These are phyloP conservation scores for Cocos nucifera DNA, from an alignment of 176 grass and related monocot genomes.

Conservation along the genomic window DNA sequence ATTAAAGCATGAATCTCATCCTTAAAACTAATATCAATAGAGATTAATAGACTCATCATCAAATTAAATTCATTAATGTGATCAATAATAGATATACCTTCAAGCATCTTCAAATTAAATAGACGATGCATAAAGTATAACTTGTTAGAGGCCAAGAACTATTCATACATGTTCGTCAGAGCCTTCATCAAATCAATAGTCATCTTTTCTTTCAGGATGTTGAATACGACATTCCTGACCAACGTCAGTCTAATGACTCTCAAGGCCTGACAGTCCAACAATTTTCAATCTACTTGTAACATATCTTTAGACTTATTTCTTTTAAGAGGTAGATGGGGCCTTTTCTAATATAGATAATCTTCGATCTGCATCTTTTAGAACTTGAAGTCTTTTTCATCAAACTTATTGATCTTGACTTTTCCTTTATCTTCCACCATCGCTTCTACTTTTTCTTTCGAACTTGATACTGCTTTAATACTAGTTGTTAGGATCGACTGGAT, in stretches of 20 bases:
- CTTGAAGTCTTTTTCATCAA: too few relatives aligned
- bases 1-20: too few relatives aligned
- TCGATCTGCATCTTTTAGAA: too few relatives aligned
- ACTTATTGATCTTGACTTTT: neutral
- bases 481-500: too few relatives aligned
- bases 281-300: too few relatives aligned
- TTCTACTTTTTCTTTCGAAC: neutral
- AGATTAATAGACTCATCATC: neutral
- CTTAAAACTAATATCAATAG: neutral
- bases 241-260: too few relatives aligned
- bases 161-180: neutral
- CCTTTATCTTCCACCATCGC: neutral
- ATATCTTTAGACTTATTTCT: too few relatives aligned
- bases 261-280: too few relatives aligned
- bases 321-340: too few relatives aligned
- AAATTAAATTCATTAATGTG: neutral
- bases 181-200: neutral
- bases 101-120: too few relatives aligned
- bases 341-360: too few relatives aligned
- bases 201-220: neutral
- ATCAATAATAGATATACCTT: neutral
- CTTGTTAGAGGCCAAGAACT: neutral
- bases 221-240: neutral
- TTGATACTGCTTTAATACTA: neutral
- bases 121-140: neutral